Evolutionary conservation across 768 basidiomycete species (phyloP).

Genomic region (Mycena rosella): DNA sequence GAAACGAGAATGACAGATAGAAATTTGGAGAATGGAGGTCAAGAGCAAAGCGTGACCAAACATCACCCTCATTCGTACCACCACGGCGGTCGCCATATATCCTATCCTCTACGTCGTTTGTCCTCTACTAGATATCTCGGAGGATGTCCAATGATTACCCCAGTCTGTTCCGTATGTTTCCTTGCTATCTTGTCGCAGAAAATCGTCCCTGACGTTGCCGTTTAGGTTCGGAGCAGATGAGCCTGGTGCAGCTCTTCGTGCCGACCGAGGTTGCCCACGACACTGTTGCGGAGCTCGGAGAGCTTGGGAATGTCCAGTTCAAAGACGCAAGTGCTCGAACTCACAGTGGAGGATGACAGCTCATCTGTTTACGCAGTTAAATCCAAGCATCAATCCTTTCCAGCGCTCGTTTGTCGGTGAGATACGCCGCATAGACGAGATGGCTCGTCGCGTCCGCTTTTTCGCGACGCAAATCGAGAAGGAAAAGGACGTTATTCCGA

Average conservation of each 20-base stretch:
- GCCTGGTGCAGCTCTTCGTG: conserved; percentile 96
- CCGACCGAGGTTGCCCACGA: conserved; percentile 98
- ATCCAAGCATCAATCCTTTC: conserved; percentile 95
- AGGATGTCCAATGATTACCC: conserved; percentile 85
- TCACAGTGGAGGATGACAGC: not conserved
- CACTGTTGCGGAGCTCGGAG: conserved; percentile 94
- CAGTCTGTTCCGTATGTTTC: conserved; percentile 81
- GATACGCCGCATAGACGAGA: conserved; percentile 95
- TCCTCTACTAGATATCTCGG: conserved; percentile 3
- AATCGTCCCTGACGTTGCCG: conserved; percentile 32
- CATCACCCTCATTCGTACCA: conserved; percentile 21
- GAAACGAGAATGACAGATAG: too few species aligned
- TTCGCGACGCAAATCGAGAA: conserved; percentile 89
- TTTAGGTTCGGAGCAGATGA: conserved; percentile 96
- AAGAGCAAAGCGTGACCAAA: not conserved
- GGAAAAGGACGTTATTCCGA: conserved; percentile 84
- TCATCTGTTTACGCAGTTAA: conserved; percentile 69
- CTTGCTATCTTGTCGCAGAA: conserved; percentile 1
- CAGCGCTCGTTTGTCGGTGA: conserved; percentile 98
- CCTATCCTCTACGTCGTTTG: conserved; percentile 9
- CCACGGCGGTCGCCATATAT: not conserved
- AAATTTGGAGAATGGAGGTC: too few species aligned
- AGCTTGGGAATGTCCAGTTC: conserved; percentile 96
- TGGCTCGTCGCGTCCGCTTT: conserved; percentile 94
- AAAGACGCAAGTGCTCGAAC: conserved; percentile 81